Conservation (phyloP, 2,329 filamentous ascomycete genomes). For the Leptographium lundbergii region DNA sequence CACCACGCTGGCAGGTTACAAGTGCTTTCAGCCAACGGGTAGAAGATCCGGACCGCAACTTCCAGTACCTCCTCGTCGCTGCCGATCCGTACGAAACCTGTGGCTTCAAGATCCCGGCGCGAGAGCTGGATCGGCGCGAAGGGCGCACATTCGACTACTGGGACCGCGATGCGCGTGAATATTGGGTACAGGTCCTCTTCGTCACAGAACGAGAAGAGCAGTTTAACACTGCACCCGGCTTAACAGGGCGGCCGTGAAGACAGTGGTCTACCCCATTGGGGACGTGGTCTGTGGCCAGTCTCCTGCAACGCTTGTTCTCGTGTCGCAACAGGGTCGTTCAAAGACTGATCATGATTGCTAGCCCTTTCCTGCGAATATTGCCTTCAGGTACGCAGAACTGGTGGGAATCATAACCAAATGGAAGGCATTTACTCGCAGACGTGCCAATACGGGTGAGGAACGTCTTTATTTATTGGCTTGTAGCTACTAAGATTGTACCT, state of each 20-base stretch:
- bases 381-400: no score
- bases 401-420: no score
- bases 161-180: constrained; percentile 91
- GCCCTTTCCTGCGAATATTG: no score
- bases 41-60: constrained; percentile 87
- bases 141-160: constrained; percentile 90
- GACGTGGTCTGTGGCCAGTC: no score
- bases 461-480: neutral
- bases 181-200: constrained; percentile 95
- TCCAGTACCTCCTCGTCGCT: constrained; percentile 87
- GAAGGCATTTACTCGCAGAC: no score
- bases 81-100: constrained; percentile 98
- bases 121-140: constrained; percentile 82
- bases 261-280: no score
- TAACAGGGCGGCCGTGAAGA: constrained; percentile 34
- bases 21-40: constrained; percentile 93
- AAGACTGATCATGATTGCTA: no score
- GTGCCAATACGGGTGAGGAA: no score
- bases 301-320: no score
- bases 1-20: constrained; percentile 89
- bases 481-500: neutral
- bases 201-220: constrained; percentile 96
- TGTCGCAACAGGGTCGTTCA: no score
- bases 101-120: constrained; percentile 86
- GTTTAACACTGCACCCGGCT: constrained; percentile 54